These are phyloP conservation scores for Madurella mycetomatis DNA, from an alignment of 2,329 filamentous ascomycete genomes.

Conservation along the genomic window DNA sequence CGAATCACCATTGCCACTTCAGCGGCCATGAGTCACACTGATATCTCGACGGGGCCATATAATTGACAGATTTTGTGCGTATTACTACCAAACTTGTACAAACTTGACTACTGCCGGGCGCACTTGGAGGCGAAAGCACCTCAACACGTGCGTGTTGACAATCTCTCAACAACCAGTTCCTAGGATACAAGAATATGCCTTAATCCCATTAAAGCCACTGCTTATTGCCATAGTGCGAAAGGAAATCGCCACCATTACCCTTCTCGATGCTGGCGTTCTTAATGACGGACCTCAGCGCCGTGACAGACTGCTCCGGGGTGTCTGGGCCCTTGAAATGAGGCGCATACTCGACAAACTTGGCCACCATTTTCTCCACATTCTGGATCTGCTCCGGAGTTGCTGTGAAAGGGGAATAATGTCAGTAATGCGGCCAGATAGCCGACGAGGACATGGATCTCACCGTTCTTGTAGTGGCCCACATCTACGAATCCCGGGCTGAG, in stretches of 20 bases:
- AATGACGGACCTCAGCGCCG: conserved; percentile 32
- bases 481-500: conserved; percentile 50
- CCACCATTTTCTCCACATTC: conserved; percentile 24
- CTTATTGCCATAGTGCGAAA: conserved; percentile 53
- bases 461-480: conserved; percentile 30
- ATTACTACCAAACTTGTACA: too few species aligned
- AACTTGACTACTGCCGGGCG: too few species aligned
- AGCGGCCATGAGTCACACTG: too few species aligned
- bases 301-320: conserved; percentile 35
- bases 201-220: conserved; percentile 42
- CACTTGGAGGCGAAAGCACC: too few species aligned
- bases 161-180: too few species aligned
- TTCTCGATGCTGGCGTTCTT: conserved; percentile 39
- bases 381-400: conserved; percentile 28
- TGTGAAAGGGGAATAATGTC: background rate
- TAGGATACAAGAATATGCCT: too few species aligned
- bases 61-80: too few species aligned
- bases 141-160: too few species aligned
- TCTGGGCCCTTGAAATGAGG: conserved; percentile 37
- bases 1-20: too few species aligned
- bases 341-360: conserved; percentile 34
- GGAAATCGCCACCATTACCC: conserved; percentile 46
- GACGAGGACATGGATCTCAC: conserved; percentile 14
- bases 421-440: background rate
- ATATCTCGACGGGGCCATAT: too few species aligned